These are phyloP conservation scores for Podaxis mareebaensis DNA, from an alignment of 768 basidiomycete genomes.

Conservation along the genomic window DNA sequence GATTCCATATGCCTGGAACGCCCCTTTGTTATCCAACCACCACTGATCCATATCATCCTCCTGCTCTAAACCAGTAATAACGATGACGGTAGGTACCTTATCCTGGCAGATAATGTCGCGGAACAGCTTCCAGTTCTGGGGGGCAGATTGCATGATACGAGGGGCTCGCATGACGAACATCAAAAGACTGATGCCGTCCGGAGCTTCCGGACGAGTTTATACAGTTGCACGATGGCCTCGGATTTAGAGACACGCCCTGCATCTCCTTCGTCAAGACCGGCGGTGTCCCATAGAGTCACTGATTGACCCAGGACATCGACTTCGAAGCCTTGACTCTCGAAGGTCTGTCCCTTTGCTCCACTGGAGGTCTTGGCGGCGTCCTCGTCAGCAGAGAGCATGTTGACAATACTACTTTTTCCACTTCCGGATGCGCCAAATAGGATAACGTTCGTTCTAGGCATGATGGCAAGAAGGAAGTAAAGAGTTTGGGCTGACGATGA, in stretches of 20 bases:
- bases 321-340: background rate
- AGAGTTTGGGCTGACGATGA: no score
- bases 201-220: conserved; percentile 32
- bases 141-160: conserved; percentile 28
- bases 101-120: conserved; percentile 35
- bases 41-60: conserved; percentile 25
- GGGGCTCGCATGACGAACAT: conserved; percentile 39
- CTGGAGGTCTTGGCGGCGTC: background rate
- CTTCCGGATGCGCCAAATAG: conserved; percentile 37
- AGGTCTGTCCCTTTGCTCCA: background rate
- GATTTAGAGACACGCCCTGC: conserved; percentile 21
- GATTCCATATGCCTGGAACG: conserved; percentile 32
- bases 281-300: conserved; percentile 34
- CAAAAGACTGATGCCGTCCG: conserved; percentile 34
- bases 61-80: conserved; percentile 38
- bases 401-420: conserved; percentile 29
- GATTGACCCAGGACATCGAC: background rate
- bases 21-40: conserved; percentile 30
- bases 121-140: conserved; percentile 39
- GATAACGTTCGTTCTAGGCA: conserved; percentile 24
- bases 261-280: conserved; percentile 38
- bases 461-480: no score
- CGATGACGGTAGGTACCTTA: conserved; percentile 38
- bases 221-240: conserved; percentile 25
- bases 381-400: conserved; percentile 25